phyloP scores from a whole-genome alignment of 225 moss, liverwort and hornwort species.

The Anthoceros angustus region DNA sequence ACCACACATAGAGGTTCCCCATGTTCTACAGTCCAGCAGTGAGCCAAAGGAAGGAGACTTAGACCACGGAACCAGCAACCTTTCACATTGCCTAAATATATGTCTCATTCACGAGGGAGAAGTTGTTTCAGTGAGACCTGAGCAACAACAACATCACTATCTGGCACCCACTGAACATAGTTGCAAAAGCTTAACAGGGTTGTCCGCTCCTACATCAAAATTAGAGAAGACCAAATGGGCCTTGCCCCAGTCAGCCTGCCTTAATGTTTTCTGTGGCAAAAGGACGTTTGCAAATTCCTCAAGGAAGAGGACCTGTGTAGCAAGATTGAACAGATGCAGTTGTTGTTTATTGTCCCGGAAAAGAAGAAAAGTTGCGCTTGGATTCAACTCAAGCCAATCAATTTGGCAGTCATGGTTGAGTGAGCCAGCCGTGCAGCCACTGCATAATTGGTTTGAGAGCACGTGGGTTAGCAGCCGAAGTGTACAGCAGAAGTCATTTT shows the following conservation, averaged over 20 bases:
- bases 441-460: conserved; percentile 14
- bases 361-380: conserved; percentile 55
- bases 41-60: too few species aligned
- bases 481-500: neutral
- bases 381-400: conserved; percentile 92
- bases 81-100: neutral
- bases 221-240: neutral
- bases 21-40: conserved; percentile 35
- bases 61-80: neutral
- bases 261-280: too few species aligned
- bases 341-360: conserved; percentile 85
- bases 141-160: conserved; percentile 82
- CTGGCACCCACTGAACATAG: conserved; percentile 96
- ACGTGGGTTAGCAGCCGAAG: neutral
- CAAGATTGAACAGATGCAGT: conserved; percentile 64
- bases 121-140: conserved; percentile 31
- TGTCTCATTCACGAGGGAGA: neutral
- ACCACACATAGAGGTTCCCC: conserved; percentile 73
- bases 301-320: conserved; percentile 32
- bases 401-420: conserved; percentile 65
- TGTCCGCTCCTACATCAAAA: conserved; percentile 45
- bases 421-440: conserved; percentile 60
- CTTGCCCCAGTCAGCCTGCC: too few species aligned
- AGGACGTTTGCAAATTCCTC: too few species aligned
- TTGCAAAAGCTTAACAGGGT: conserved; percentile 71